Evolutionary conservation across 345 rosid species (phyloP).

Genomic region (Boechera stricta): DNA sequence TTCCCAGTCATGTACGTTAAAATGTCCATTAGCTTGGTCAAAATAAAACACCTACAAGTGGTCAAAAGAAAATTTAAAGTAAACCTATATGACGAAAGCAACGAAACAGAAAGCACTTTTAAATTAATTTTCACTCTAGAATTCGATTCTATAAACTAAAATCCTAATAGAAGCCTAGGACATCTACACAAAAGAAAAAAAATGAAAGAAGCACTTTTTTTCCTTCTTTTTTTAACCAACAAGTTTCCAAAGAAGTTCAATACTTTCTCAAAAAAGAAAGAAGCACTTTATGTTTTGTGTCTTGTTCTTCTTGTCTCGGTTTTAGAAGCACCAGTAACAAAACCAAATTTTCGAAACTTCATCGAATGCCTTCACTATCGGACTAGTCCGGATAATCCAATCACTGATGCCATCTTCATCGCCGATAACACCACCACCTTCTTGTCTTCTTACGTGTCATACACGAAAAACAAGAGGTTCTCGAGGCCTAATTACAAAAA

Average conservation of each 20-base stretch:
- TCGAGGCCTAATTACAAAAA: slow-evolving; percentile 24
- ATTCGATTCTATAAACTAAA: slow-evolving; percentile 2
- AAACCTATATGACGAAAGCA: slow-evolving; percentile 11
- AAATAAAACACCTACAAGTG: not conserved
- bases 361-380: slow-evolving; percentile 27
- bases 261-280: too few relatives aligned
- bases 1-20: not conserved
- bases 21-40: not conserved
- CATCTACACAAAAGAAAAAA: not conserved
- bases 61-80: not conserved
- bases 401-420: slow-evolving; percentile 32
- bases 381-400: slow-evolving; percentile 30
- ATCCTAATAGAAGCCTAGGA: not conserved
- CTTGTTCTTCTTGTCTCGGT: not conserved
- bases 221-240: too few relatives aligned
- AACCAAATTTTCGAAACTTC: slow-evolving; percentile 19
- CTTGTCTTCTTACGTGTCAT: slow-evolving; percentile 29
- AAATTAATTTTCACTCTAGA: not conserved
- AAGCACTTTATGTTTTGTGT: too few relatives aligned
- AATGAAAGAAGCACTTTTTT: not conserved
- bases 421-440: slow-evolving; percentile 38
- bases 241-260: too few relatives aligned
- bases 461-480: slow-evolving; percentile 41
- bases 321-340: slow-evolving; percentile 17
- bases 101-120: not conserved